A percentile compares a stretch with the other conserved stretches of the same genome.
Conservation (phyloP, 257 asterid genomes). For the Nicotiana obtusifolia region DNA sequence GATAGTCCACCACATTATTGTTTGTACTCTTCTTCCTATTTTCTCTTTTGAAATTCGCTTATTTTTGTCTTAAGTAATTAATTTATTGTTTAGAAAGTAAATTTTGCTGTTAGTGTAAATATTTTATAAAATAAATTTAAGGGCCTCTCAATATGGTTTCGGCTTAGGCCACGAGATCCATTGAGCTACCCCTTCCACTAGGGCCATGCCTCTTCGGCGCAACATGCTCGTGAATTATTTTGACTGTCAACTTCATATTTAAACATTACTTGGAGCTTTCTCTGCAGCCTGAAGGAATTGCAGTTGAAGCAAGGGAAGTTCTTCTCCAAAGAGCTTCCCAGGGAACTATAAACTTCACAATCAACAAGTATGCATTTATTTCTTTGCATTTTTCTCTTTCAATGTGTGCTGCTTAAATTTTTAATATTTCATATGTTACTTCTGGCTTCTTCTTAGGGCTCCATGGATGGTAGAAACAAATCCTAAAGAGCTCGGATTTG, state of each 20-base stretch:
- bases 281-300: conserved; percentile 73
- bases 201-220: too few relatives aligned
- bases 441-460: conserved; percentile 42
- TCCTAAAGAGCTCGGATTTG: conserved; percentile 85
- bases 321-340: conserved; percentile 73
- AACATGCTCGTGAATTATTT: too few relatives aligned
- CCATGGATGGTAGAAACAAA: conserved; percentile 97
- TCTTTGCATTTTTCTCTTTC: background rate
- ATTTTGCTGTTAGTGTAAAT: too few relatives aligned
- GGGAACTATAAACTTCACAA: conserved; percentile 68
- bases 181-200: too few relatives aligned
- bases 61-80: too few relatives aligned
- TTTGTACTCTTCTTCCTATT: too few relatives aligned
- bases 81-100: too few relatives aligned
- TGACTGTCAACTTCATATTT: background rate
- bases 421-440: background rate
- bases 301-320: conserved; percentile 75
- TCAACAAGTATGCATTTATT: conserved; percentile 32
- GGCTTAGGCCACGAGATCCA: too few relatives aligned
- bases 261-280: background rate
- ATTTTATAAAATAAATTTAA: too few relatives aligned
- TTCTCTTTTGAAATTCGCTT: background rate
- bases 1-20: too few relatives aligned
- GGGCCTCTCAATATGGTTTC: too few relatives aligned
- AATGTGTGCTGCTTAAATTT: background rate